Evolutionary conservation across 768 basidiomycete genomes (phyloP).

Genomic region (Lenzites betulinus): DNA sequence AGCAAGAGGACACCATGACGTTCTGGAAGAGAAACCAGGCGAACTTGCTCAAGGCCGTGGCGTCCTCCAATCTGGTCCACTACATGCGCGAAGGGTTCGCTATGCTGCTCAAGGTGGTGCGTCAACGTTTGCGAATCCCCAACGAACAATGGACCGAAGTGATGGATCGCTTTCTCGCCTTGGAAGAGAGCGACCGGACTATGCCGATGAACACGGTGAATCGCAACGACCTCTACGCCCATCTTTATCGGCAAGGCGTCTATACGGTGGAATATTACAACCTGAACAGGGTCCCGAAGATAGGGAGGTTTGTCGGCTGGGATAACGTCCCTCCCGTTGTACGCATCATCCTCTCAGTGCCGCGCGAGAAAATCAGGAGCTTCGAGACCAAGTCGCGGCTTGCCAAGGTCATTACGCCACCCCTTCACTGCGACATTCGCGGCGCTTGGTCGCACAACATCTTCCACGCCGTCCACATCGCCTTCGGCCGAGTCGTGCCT

Average conservation of each 20-base stretch:
- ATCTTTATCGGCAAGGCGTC: conserved; percentile 45
- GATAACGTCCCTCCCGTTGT: conserved; percentile 40
- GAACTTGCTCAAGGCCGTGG: conserved; percentile 17
- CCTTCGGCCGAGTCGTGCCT: conserved; percentile 22
- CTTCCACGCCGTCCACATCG: conserved; percentile 30
- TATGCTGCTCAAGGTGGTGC: conserved; percentile 44
- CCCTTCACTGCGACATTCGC: conserved; percentile 28
- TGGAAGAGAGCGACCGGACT: conserved; percentile 29
- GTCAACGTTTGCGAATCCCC: conserved; percentile 33
- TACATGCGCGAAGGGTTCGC: conserved; percentile 54
- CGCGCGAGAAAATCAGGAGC: conserved; percentile 32
- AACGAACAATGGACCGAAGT: conserved; percentile 44
- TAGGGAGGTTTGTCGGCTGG: conserved; percentile 25
- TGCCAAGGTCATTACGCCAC: conserved; percentile 28
- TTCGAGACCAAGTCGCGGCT: conserved; percentile 29
- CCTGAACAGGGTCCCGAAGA: neutral
- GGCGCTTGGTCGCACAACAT: conserved; percentile 29
- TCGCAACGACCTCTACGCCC: conserved; percentile 50
- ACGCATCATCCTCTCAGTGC: conserved; percentile 39
- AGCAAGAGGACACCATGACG: conserved; percentile 36
- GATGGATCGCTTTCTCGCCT: conserved; percentile 38
- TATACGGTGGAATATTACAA: conserved; percentile 32
- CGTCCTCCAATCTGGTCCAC: conserved; percentile 35
- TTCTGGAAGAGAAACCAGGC: conserved; percentile 5
- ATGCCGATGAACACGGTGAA: conserved; percentile 34